Evolutionary conservation across 805 yeast genomes (phyloP), one percentile per base, ranked within the genome.

Genomic region (Saturnispora saitoi): DNA sequence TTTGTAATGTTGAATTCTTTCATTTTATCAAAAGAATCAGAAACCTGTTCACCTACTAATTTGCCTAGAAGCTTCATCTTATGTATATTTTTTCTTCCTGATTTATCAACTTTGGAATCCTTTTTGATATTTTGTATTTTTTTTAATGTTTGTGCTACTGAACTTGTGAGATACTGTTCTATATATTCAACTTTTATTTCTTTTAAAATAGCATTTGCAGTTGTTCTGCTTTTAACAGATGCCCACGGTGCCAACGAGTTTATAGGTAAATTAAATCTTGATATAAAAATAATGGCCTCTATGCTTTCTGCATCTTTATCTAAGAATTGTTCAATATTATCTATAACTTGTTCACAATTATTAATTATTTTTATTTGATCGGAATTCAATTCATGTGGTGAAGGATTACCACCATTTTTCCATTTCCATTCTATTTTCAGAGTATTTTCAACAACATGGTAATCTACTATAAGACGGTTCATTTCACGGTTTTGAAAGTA

Each of bases 1-100:
- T 56, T 45, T 4, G 48, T 15, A 2, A 22, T 15, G 26, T 52
- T 58, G 48, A 62, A 61, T n/a, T 22, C 15, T 20, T 59, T 63
- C 22, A 48, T 29, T 19, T 50, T 41, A 42, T 53, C 57, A 11
- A 58, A 19, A 1, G 48, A 47, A 7, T 36, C 42, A 1, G 62
- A 53, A 38, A 37, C 50, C 4, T 32, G 45, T 17, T 26, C 34
- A 8, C 56, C 56, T 14, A 49, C 24, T 14, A 53, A 26, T 26
- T 53, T 53, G 4, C 47, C 54, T 20, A 41, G 28, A n/a, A 53
- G 44, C 8, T 47, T 48, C 11, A 53, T 6, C 12, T 41, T 44
- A 7, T 47, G 38, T 3, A 36, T 32, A 8, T 29, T 14, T 24
- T 31, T 47, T 15, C 48, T 32, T 8, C 53, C 55, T 6, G 49